Base-by-base conservation (phyloP, 768 basidiomycete species). In the Tylopilus sp. region DNA sequence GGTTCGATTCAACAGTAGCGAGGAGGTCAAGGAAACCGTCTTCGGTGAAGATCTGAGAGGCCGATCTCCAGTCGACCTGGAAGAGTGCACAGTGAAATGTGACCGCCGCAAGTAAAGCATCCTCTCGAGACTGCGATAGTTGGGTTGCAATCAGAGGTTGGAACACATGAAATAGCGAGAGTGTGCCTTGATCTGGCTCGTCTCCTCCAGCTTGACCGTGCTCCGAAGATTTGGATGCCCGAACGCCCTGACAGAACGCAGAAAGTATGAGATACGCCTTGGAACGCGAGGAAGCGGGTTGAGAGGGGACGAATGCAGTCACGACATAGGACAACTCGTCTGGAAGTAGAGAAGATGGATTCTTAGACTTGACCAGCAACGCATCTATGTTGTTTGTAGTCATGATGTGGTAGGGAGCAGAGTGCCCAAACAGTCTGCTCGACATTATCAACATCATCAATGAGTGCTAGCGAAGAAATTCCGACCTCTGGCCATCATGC, bases 31-130 rank as follows among this genome's bases (percentile, higher is more conserved):
- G 60, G 16, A 86, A 66, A 4, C 83, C 85, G 54, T 89, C 85
- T 45, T 77, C 74, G 33, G 72, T 68, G 52, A 93, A 83, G 48
- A 95, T 82, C 22, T 75, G 60, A 11, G 84, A 74, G 11, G 89
- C 92, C 2, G 82, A 73, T 47, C 78, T 72, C 70, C 83, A 79
- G 59, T 92, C 89, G n/a, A 92, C 82, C 65, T 92, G 89, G 63
- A 92, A 91, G 19, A 95, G 73, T 1, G 89, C 89, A n/a, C 79
- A 74, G 45, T 93, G 75, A 66, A 92, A 86, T 1, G 82, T 78
- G 34, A 87, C 69, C 12, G 83, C 84, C 14, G 74, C 69, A 17
- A 86, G 70, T 25, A 83, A 68, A 9, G 25, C 59, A 31, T 76
- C 73, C 65, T 88, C 84, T 19, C 80, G 74, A 3, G 80, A 77